A percentile compares a stretch with the other conserved stretches of the same genome.
phyloP scores from a whole-genome alignment of 495 filamentous ascomycete genomes.

The Aspergillus sparsus region DNA sequence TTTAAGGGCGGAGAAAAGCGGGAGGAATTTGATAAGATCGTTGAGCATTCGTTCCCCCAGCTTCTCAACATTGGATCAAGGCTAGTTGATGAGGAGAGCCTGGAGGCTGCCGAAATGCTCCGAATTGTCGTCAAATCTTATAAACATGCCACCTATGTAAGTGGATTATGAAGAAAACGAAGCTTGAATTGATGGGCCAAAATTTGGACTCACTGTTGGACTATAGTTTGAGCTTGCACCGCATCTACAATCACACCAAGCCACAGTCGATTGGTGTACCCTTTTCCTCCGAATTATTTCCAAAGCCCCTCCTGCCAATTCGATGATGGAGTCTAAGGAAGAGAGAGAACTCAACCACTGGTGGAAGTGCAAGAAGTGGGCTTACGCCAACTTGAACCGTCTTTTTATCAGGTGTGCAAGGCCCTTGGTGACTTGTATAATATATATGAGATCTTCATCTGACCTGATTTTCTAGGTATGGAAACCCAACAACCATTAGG shows the following conservation, averaged over 20 bases:
- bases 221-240: constrained; percentile 80
- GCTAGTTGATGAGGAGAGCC: constrained; percentile 82
- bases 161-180: constrained; percentile 34
- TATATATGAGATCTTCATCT: constrained; percentile 10
- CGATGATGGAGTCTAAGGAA: constrained; percentile 77
- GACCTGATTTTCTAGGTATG: constrained; percentile 62
- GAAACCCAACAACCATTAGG: constrained; percentile 71
- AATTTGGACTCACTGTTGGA: neutral
- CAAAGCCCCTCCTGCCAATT: constrained; percentile 76
- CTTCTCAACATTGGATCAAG: constrained; percentile 82
- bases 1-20: constrained; percentile 85
- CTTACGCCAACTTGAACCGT: constrained; percentile 94
- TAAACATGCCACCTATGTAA: constrained; percentile 95
- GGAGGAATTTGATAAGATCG: constrained; percentile 89
- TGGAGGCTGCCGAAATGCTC: constrained; percentile 96
- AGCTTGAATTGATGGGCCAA: constrained; percentile 21
- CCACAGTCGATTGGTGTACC: constrained; percentile 91
- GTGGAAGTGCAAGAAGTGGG: constrained; percentile 99
- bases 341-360: constrained; percentile 93
- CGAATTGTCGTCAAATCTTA: constrained; percentile 92
- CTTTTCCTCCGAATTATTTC: constrained; percentile 87
- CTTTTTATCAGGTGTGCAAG: constrained; percentile 79
- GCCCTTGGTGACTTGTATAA: neutral
- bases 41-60: constrained; percentile 88
- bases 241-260: constrained; percentile 71